These are phyloP conservation scores for Veloporphyrellus conicus DNA, from an alignment of 1,284 basidiomycete genomes.

Conservation along the genomic window DNA sequence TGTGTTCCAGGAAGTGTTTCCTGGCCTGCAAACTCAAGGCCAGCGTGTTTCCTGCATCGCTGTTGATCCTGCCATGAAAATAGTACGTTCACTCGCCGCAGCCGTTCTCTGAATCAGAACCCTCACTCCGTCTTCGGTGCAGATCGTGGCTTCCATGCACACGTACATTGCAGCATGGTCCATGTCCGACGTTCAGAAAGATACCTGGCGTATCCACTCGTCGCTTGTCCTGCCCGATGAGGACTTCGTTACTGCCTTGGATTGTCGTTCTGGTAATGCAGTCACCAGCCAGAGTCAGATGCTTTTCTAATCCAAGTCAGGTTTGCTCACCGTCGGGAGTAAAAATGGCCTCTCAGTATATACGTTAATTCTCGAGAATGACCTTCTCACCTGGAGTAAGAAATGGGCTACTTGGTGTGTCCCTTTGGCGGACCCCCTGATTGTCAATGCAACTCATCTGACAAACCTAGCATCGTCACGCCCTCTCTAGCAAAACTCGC, in stretches of 20 bases:
- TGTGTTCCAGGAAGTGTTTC: slow-evolving; percentile 74
- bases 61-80: slow-evolving; percentile 71
- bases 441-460: slow-evolving; percentile 3
- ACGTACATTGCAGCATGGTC: slow-evolving; percentile 69
- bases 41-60: slow-evolving; percentile 56
- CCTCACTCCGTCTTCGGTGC: slow-evolving; percentile 12
- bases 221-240: slow-evolving; percentile 58
- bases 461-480: slow-evolving; percentile 40
- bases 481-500: slow-evolving; percentile 58
- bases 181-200: slow-evolving; percentile 56
- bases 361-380: slow-evolving; percentile 70
- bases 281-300: background rate
- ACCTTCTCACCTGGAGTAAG: slow-evolving; percentile 72
- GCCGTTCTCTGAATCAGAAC: slow-evolving; percentile 13
- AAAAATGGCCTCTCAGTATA: slow-evolving; percentile 59
- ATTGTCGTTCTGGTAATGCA: slow-evolving; percentile 62
- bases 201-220: slow-evolving; percentile 75
- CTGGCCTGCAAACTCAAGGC: slow-evolving; percentile 44
- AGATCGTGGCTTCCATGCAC: slow-evolving; percentile 71
- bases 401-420: slow-evolving; percentile 68
- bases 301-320: slow-evolving; percentile 38
- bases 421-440: background rate
- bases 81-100: slow-evolving; percentile 46
- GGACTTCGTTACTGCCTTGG: slow-evolving; percentile 56
- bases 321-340: slow-evolving; percentile 66